A percentile compares a stretch with the other conserved stretches of the same genome.
Evolutionary conservation across 2,329 filamentous ascomycete species (phyloP).

Genomic region (Aspergillus sp.): DNA sequence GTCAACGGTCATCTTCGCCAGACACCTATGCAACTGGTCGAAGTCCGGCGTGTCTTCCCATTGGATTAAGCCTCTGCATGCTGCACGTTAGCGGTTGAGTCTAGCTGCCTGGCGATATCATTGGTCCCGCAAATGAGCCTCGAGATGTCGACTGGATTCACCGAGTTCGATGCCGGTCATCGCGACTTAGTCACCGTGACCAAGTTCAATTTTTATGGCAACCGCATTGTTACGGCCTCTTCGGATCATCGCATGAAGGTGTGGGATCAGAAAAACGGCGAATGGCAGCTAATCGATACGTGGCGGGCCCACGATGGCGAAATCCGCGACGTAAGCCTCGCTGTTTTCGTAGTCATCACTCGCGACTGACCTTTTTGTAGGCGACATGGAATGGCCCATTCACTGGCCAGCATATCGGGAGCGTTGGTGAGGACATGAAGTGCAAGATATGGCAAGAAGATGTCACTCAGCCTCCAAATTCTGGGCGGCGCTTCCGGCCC

Average conservation of each 20-base stretch:
- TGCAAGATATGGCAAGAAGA: constrained; percentile 95
- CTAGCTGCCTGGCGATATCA: constrained; percentile 5
- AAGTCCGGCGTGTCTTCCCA: background rate
- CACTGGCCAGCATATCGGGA: constrained; percentile 83
- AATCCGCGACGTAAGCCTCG: constrained; percentile 70
- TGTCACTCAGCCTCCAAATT: constrained; percentile 68
- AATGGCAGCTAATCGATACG: constrained; percentile 78
- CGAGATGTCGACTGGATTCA: constrained; percentile 36
- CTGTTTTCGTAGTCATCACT: constrained; percentile 12
- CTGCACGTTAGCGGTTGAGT: constrained; percentile 6
- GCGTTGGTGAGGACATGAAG: constrained; percentile 82
- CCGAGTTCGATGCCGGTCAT: constrained; percentile 46
- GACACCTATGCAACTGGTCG: no score
- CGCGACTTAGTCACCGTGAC: constrained; percentile 74
- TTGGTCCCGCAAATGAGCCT: constrained; percentile 19
- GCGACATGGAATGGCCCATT: constrained; percentile 92
- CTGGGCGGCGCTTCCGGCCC: constrained; percentile 76
- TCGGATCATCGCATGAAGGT: constrained; percentile 91
- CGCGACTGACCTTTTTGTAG: constrained; percentile 44
- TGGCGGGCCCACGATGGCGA: constrained; percentile 91
- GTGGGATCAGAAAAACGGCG: constrained; percentile 72
- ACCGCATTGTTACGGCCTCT: constrained; percentile 84
- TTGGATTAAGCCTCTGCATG: constrained; percentile 9
- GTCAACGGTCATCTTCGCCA: background rate
- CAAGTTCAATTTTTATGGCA: constrained; percentile 89